These are phyloP conservation scores for Cystobasidium ongulense DNA, from an alignment of 768 basidiomycete genomes.

Conservation along the genomic window DNA sequence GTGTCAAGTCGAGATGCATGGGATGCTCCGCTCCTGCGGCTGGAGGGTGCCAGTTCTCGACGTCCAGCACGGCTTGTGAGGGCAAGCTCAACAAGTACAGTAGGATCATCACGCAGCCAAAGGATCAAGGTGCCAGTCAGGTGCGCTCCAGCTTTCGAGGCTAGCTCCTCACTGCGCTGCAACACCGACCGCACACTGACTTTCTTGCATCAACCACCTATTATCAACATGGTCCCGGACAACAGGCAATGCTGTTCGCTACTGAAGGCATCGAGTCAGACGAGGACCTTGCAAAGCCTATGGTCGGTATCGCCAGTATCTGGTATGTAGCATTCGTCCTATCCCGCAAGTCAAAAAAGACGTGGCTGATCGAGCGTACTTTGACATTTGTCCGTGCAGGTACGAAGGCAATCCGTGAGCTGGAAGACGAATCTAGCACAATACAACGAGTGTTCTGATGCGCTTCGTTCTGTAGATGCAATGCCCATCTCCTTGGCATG, in stretches of 20 bases:
- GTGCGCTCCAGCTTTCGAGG: too few relatives aligned
- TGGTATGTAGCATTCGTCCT: constrained; percentile 56
- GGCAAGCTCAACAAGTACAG: constrained; percentile 57
- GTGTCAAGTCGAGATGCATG: constrained; percentile 7
- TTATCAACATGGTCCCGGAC: neutral
- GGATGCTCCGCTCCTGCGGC: constrained; percentile 1
- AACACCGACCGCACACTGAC: neutral
- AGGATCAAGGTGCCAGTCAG: constrained; percentile 92
- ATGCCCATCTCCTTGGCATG: constrained; percentile 79
- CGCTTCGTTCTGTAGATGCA: constrained; percentile 61
- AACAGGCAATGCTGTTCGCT: constrained; percentile 95
- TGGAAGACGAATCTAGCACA: neutral
- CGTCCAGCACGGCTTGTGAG: neutral
- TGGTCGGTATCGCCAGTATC: constrained; percentile 94
- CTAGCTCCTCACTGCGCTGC: neutral
- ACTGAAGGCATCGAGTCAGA: constrained; percentile 78
- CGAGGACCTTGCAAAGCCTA: constrained; percentile 83
- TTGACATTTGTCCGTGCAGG: constrained; percentile 50
- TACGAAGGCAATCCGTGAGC: constrained; percentile 97
- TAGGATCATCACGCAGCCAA: constrained; percentile 74
- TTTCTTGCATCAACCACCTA: neutral
- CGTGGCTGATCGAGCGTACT: neutral
- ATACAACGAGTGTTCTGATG: neutral
- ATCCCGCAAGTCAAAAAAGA: neutral
- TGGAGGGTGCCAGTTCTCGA: constrained; percentile 11